These are phyloP conservation scores for Conticribra weissflogii DNA, from an alignment of 108 stramenopile species.

Conservation along the genomic window DNA sequence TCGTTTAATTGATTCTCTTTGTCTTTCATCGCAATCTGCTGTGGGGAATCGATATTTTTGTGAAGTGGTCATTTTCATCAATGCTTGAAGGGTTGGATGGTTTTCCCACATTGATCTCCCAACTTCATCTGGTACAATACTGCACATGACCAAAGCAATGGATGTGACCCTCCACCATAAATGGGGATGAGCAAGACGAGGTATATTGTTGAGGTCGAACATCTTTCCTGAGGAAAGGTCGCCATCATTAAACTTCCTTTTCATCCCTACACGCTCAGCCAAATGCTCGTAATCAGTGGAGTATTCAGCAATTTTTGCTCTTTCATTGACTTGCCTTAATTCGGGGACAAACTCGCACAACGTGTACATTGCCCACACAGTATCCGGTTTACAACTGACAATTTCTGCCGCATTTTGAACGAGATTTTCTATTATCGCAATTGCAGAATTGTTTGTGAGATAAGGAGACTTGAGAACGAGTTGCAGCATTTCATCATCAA, in stretches of 20 bases:
- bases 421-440: slow-evolving; percentile 64
- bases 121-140: slow-evolving; percentile 50
- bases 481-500: slow-evolving; percentile 72
- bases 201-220: slow-evolving; percentile 6
- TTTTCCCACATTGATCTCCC: slow-evolving; percentile 60
- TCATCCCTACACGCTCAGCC: background rate
- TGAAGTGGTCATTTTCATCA: slow-evolving; percentile 82
- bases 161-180: slow-evolving; percentile 80
- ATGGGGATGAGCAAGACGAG: slow-evolving; percentile 60
- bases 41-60: slow-evolving; percentile 80
- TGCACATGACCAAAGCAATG: slow-evolving; percentile 63
- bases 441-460: slow-evolving; percentile 39
- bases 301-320: background rate
- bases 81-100: slow-evolving; percentile 60
- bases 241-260: background rate
- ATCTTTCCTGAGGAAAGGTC: background rate
- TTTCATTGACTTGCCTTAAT: background rate
- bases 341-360: slow-evolving; percentile 56
- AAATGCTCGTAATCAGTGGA: slow-evolving; percentile 6
- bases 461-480: slow-evolving; percentile 48
- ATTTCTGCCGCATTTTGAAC: slow-evolving; percentile 27
- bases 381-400: slow-evolving; percentile 1
- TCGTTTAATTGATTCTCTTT: slow-evolving; percentile 58
- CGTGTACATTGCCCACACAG: slow-evolving; percentile 66
- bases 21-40: slow-evolving; percentile 68